A percentile compares a stretch with the other conserved stretches of the same genome.
Evolutionary conservation across 1,284 basidiomycete species (phyloP).

Genomic region (Pseudozyma flocculosa): DNA sequence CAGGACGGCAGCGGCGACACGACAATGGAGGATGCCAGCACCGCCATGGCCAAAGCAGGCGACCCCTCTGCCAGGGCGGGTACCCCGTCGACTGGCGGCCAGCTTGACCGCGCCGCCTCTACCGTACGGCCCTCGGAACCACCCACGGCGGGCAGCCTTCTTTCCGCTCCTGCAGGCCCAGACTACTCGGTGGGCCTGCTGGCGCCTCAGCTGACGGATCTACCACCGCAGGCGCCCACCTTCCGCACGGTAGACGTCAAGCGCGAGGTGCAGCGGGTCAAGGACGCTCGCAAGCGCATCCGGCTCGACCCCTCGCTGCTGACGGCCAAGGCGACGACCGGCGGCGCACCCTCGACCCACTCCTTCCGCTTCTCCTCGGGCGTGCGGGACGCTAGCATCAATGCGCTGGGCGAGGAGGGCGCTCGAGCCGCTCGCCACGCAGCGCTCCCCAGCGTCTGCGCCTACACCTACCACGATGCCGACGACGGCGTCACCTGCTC

Average conservation of each 20-base stretch:
- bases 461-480: conserved; percentile 56
- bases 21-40: conserved; percentile 21
- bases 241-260: conserved; percentile 87
- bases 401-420: conserved; percentile 39
- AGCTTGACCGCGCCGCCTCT: conserved; percentile 8
- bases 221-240: conserved; percentile 72
- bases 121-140: conserved; percentile 23
- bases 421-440: conserved; percentile 43
- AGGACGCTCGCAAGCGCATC: conserved; percentile 68
- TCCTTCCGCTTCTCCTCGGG: conserved; percentile 21
- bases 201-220: conserved; percentile 70
- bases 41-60: conserved; percentile 1
- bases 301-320: conserved; percentile 42
- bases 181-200: conserved; percentile 40
- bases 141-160: conserved; percentile 3
- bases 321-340: conserved; percentile 4
- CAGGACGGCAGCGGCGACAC: conserved; percentile 8
- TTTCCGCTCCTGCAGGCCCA: conserved; percentile 4
- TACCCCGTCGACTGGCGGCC: too few species aligned
- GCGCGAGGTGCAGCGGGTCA: conserved; percentile 83
- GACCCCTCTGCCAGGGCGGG: conserved; percentile 2
- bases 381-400: conserved; percentile 38
- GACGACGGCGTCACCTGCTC: conserved; percentile 70
- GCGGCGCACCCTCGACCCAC: conserved; percentile 1
- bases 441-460: conserved; percentile 53